Base-by-base conservation (phyloP, 2,329 filamentous ascomycete genomes). In the Metarhizium album region DNA sequence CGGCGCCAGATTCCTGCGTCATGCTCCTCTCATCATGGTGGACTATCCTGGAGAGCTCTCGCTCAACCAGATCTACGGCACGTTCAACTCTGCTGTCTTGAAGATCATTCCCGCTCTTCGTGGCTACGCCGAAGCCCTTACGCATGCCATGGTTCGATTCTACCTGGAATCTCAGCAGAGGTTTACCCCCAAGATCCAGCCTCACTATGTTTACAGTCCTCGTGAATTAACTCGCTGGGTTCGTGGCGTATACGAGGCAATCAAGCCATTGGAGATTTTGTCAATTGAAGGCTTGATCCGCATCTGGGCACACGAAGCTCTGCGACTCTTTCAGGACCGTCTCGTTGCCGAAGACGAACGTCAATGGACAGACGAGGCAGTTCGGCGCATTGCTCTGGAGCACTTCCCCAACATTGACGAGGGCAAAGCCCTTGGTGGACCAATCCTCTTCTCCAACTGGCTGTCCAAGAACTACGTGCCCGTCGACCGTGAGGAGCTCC, bases 371-470 rank as follows among this genome's bases (percentile, higher is more conserved):
- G 86, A 93, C 38, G 87, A 95, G 54, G 83, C 86, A 13, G 87
- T 97, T 40, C 83, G 82, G 49, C 82, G 87, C 45, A 91, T 97
- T 60, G 93, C 93, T 0, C 70, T 93, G 42, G 87, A 96, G 54
- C 83, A 87, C 64, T 99, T 99, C 78, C 93, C 93, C 1, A 95
- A 83, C n/a, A 88, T 98, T 54, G 87, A 98, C 54, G 87, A 96
- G 58, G 78, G 86, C 42, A 86, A 89, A 67, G 90, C 93, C 46
- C 79, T 99, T 29, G 87, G 87, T 57, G 89, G 89, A 0, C 94
- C 93, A 1, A 97, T 99, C 50, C 74, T 99, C 51, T 99, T 95
- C 76, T 98, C 94, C 6, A 99, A 98, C 71, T 99, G 93, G 93
- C 78, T 98, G 5, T 97, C 91, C 13, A 97, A 95, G 80, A 87